Conservation (phyloP, 2,329 filamentous ascomycete species). For the Penicillium capsulatum region DNA sequence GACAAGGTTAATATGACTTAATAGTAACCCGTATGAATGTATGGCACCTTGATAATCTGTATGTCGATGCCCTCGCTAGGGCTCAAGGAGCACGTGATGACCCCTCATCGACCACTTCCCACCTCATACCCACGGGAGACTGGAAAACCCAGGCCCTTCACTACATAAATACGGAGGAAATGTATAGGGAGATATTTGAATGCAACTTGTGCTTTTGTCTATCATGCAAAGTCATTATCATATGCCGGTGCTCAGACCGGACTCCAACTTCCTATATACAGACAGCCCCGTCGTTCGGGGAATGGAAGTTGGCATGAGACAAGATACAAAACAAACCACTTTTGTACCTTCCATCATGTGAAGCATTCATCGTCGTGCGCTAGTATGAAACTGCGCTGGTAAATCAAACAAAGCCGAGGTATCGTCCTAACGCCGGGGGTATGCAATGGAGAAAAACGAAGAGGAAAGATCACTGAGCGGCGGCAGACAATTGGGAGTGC, state of each 20-base stretch:
- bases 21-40: too few species aligned
- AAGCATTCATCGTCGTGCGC: background rate
- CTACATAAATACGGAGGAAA: background rate
- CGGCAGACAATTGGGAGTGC: slow-evolving; percentile 29
- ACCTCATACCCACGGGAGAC: background rate
- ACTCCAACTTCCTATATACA: slow-evolving; percentile 16
- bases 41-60: background rate
- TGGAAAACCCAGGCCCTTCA: background rate
- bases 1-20: too few species aligned
- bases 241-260: slow-evolving; percentile 5
- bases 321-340: slow-evolving; percentile 6
- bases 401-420: slow-evolving; percentile 8
- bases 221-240: slow-evolving; percentile 21
- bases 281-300: slow-evolving; percentile 2
- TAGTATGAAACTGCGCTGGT: slow-evolving; percentile 10
- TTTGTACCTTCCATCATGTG: slow-evolving; percentile 1
- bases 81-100: background rate
- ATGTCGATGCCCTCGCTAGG: background rate
- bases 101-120: background rate
- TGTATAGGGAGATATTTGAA: background rate
- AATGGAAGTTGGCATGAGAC: slow-evolving; percentile 8
- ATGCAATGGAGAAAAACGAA: slow-evolving; percentile 12
- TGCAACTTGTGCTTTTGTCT: slow-evolving; percentile 4
- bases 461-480: slow-evolving; percentile 22
- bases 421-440: slow-evolving; percentile 21